phyloP scores from a whole-genome alignment of 108 stramenopile genomes.

The Nitzschia sp. region DNA sequence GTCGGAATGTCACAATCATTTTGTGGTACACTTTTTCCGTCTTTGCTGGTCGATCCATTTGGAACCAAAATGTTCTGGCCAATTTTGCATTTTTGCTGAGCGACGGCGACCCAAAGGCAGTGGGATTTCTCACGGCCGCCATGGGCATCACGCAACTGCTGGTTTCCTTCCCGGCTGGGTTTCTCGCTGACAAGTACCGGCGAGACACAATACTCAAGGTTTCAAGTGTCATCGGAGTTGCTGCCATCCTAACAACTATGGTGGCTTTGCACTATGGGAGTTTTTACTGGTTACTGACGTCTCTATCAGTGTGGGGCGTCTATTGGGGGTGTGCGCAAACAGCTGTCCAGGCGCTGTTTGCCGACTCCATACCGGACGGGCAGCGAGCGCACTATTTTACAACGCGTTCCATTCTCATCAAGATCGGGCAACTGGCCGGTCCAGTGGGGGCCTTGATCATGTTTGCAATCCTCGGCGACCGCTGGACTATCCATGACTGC shows the following conservation, averaged over 20 bases:
- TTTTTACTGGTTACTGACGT: conserved; percentile 25
- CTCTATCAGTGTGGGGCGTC: conserved; percentile 39
- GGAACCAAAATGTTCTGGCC: conserved; percentile 55
- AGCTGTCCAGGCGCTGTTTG: conserved; percentile 36
- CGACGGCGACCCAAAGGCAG: conserved; percentile 33
- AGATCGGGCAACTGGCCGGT: conserved; percentile 7
- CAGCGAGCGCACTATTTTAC: conserved; percentile 21
- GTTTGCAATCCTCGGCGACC: conserved; percentile 15
- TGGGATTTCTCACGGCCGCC: conserved; percentile 49
- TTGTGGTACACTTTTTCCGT: conserved; percentile 34
- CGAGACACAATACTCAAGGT: conserved; percentile 40
- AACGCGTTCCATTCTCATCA: background rate
- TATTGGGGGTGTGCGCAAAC: conserved; percentile 53
- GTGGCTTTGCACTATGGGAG: conserved; percentile 8
- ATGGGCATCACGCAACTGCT: conserved; percentile 54
- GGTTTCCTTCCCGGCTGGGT: conserved; percentile 44
- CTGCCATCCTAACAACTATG: background rate
- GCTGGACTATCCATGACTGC: conserved; percentile 28
- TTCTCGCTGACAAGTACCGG: conserved; percentile 46
- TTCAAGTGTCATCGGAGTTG: conserved; percentile 32
- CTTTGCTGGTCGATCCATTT: conserved; percentile 50
- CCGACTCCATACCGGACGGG: conserved; percentile 51
- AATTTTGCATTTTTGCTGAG: conserved; percentile 37
- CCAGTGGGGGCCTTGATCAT: conserved; percentile 3
- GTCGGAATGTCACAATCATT: conserved; percentile 14